phyloP scores from a whole-genome alignment of 371 early-diverging fungal genomes.

The Apophysomyces sp. region DNA sequence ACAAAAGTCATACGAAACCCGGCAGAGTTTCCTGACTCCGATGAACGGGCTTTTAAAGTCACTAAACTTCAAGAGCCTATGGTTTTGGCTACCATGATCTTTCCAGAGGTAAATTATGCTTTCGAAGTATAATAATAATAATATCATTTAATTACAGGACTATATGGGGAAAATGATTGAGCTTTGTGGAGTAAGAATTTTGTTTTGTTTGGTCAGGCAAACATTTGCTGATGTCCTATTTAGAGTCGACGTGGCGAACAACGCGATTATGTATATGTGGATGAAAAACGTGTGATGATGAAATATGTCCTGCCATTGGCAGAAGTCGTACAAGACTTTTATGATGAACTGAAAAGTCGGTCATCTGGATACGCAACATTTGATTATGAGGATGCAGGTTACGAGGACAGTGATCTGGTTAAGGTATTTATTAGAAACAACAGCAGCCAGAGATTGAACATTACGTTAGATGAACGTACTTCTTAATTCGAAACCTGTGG shows the following conservation, averaged over 20 bases:
- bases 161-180: conserved; percentile 91
- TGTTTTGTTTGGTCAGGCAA: neutral
- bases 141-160: conserved; percentile 30
- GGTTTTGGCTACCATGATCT: conserved; percentile 89
- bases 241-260: conserved; percentile 81
- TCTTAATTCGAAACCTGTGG: conserved; percentile 90
- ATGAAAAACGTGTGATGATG: conserved; percentile 86
- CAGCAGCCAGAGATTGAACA: neutral
- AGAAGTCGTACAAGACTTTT: conserved; percentile 93
- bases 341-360: conserved; percentile 88
- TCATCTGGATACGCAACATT: conserved; percentile 95
- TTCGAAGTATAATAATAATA: neutral
- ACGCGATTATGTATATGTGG: conserved; percentile 81
- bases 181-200: conserved; percentile 73
- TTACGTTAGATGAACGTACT: conserved; percentile 74
- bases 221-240: neutral
- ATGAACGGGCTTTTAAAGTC: conserved; percentile 66
- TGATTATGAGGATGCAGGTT: conserved; percentile 95
- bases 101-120: conserved; percentile 63
- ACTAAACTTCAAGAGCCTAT: conserved; percentile 85
- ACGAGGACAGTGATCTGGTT: conserved; percentile 85
- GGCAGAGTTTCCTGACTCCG: conserved; percentile 86
- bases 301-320: conserved; percentile 87
- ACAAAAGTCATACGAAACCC: conserved; percentile 81
- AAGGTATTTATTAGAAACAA: conserved; percentile 66